Percentiles rank a stretch among this genome's conserved stretches.
phyloP scores from a whole-genome alignment of 2,329 filamentous ascomycete genomes.

The Colletotrichum australisinense region DNA sequence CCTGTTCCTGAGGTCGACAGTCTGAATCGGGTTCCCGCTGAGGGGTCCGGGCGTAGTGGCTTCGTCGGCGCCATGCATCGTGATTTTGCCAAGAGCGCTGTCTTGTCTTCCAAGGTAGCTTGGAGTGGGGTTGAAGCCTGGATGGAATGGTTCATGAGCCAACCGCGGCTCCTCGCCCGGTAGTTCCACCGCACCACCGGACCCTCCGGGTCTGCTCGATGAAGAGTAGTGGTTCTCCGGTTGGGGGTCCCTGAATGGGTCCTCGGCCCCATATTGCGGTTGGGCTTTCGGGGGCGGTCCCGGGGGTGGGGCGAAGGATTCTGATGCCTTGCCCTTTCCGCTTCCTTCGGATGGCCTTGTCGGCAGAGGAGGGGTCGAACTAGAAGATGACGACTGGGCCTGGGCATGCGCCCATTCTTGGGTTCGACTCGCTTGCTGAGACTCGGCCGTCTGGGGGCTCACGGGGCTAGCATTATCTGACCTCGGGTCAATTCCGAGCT shows the following conservation, averaged over 20 bases:
- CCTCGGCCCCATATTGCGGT: slow-evolving; percentile 45
- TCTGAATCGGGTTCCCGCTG: slow-evolving; percentile 33
- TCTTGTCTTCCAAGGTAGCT: slow-evolving; percentile 53
- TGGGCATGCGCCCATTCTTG: slow-evolving; percentile 37
- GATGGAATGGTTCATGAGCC: slow-evolving; percentile 52
- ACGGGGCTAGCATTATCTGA: slow-evolving; percentile 42
- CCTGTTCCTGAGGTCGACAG: slow-evolving; percentile 32
- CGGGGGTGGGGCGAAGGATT: slow-evolving; percentile 33
- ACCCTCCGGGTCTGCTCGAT: slow-evolving; percentile 38
- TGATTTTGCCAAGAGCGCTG: slow-evolving; percentile 52
- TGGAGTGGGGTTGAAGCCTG: slow-evolving; percentile 46
- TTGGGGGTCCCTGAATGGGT: slow-evolving; percentile 42
- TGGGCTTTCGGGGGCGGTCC: slow-evolving; percentile 40
- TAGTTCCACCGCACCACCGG: slow-evolving; percentile 11
- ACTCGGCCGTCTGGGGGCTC: slow-evolving; percentile 31
- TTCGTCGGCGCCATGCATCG: slow-evolving; percentile 52
- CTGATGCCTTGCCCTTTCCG: slow-evolving; percentile 43
- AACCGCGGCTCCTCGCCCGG: slow-evolving; percentile 49
- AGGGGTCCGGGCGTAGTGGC: slow-evolving; percentile 19
- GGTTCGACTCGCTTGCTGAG: slow-evolving; percentile 36
- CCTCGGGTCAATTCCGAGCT: slow-evolving; percentile 54
- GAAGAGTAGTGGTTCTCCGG: slow-evolving; percentile 21
- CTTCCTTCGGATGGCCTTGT: slow-evolving; percentile 27
- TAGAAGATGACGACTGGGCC: slow-evolving; percentile 37
- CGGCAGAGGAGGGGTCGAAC: slow-evolving; percentile 27